A percentile compares a stretch with the other conserved stretches of the same genome.
phyloP scores from a whole-genome alignment of 495 filamentous ascomycete species.

The Penicillium dipodomyicola region DNA sequence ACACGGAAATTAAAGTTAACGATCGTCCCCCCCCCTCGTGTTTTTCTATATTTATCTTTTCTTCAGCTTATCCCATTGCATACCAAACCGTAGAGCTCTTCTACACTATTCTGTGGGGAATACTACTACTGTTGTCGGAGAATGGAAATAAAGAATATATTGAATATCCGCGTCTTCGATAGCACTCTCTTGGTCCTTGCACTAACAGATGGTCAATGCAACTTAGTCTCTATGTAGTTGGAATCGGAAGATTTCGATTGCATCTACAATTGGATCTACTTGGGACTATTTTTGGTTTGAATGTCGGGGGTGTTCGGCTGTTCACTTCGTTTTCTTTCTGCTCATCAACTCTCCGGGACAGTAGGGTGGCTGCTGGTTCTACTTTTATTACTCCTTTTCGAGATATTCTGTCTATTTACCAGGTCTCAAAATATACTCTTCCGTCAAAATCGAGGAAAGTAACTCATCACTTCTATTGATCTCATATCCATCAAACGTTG shows the following conservation, averaged over 20 bases:
- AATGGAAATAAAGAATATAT: background rate
- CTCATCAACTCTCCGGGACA: background rate
- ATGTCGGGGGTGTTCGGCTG: background rate
- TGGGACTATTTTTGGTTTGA: background rate
- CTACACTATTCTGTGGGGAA: background rate
- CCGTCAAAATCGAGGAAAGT: background rate
- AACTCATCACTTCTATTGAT: background rate
- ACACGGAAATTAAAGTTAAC: background rate
- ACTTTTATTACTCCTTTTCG: background rate
- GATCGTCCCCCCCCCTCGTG: background rate
- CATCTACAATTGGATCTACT: background rate
- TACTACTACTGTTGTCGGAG: background rate
- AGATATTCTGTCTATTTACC: background rate
- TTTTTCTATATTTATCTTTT: conserved; percentile 9
- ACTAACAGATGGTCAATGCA: background rate
- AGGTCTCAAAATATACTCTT: background rate
- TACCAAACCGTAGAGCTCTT: background rate
- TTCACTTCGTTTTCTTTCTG: background rate
- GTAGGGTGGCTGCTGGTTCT: background rate
- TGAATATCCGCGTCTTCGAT: conserved; percentile 8
- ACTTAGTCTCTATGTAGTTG: background rate
- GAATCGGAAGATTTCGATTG: background rate
- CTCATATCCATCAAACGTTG: background rate
- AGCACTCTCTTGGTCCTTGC: background rate
- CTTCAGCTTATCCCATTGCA: too few species aligned